These are phyloP conservation scores for Mimosa pudica DNA, from an alignment of 306 rosid species.

Conservation along the genomic window DNA sequence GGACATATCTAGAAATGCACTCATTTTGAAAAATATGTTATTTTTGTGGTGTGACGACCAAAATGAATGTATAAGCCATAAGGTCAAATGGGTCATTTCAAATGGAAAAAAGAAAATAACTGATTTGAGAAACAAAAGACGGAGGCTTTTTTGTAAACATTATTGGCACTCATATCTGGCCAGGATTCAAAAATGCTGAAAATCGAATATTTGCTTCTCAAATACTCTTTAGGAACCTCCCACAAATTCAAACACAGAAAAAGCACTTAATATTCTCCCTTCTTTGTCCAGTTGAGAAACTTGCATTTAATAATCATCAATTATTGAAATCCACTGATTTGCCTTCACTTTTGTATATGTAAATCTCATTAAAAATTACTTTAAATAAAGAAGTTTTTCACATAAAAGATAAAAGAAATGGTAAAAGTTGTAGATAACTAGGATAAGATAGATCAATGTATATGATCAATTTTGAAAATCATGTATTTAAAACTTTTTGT, in stretches of 20 bases:
- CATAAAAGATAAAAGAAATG: background rate
- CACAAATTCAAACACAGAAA: background rate
- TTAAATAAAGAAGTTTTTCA: background rate
- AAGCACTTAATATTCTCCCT: constrained; percentile 8
- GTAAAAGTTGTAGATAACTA: background rate
- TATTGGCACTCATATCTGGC: constrained; percentile 42
- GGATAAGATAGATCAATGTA: too few species aligned
- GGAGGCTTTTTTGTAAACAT: constrained; percentile 15
- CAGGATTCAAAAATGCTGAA: constrained; percentile 20
- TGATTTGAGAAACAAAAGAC: constrained; percentile 32
- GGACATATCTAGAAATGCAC: background rate
- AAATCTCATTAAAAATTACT: background rate
- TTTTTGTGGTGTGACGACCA: background rate
- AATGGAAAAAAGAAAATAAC: constrained; percentile 28
- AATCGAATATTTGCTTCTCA: constrained; percentile 22
- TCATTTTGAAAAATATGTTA: background rate
- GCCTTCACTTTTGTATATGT: background rate
- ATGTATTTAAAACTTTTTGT: too few species aligned
- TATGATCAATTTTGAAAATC: too few species aligned
- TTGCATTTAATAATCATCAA: background rate
- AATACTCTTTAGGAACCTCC: background rate
- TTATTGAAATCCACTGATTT: background rate
- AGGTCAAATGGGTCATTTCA: constrained; percentile 41
- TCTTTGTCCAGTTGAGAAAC: background rate
- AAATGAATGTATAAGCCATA: background rate